Base-by-base conservation (phyloP, 1,284 basidiomycete species). In the Omphalotus olearius region DNA sequence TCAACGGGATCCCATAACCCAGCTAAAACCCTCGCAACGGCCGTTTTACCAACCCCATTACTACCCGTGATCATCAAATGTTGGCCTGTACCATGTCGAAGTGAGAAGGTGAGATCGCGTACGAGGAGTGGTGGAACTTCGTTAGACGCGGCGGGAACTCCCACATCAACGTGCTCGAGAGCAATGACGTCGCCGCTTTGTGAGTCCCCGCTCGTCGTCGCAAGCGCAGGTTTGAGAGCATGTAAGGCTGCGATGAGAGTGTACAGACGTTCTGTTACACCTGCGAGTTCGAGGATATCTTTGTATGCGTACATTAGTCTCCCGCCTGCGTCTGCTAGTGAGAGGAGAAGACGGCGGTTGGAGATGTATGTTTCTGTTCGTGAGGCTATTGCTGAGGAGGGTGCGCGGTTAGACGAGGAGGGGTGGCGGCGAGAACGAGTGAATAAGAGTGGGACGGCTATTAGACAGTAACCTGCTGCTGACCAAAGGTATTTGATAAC, bases 401-500 rank as follows among this genome's bases (percentile, higher is more conserved):
- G 28, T 9, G 33, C 18, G 10, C 26, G 28, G 18, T 30, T 16
- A 26, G 45, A 28, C 6, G 36, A 40, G 13, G 35, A 49, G 18
- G 40, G 25, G n/a, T 33, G 30, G 13, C n/a, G 36, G 11, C 26
- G 36, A 16, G 45, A 37, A 14, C 76, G 61, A 1, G 79, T 85
- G 57, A 89, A 84, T 43, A 95, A 73, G 14, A 95, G 77, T 0
- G 93, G 93, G 6, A 96, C 86, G 3, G 91, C 91, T 63, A 96
- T 96, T 25, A 97, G 76, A 4, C 80, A 81, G 64, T 95, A 96
- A 0, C 93, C 93, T 6, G 86, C 85, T 0, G 92, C 93, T 18
- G 89, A 93, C 93, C 93, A 96, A 9, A 92, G 72, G 65, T 96
- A 96, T 67, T 96, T 95, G 74, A 95, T 93, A 7, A 96, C 87